Evolutionary conservation across 1,139 yeast genomes (phyloP).

Genomic region (Debaryomyces robertsiae): DNA sequence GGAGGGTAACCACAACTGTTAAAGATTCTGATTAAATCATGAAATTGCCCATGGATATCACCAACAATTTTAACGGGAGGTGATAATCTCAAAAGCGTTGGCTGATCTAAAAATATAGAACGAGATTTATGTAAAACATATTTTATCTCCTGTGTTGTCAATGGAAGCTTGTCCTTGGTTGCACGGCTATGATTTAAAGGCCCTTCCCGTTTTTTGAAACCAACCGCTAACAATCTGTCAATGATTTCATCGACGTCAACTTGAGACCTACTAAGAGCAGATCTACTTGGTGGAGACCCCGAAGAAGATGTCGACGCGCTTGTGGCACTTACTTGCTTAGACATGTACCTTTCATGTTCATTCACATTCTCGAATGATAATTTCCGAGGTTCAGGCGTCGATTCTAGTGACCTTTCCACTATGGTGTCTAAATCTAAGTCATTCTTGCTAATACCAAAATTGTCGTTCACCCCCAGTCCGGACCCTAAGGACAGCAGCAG

Average conservation of each 20-base stretch:
- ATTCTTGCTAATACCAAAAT: slow-evolving; percentile 3
- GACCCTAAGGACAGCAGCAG: slow-evolving; percentile 45
- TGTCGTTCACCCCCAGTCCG: slow-evolving; percentile 11
- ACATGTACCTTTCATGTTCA: not conserved
- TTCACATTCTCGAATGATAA: not conserved
- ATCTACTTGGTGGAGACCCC: slow-evolving; percentile 16
- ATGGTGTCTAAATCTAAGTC: slow-evolving; percentile 39
- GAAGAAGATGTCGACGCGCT: slow-evolving; percentile 33
- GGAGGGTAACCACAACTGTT: slow-evolving; percentile 99
- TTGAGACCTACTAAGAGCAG: slow-evolving; percentile 19
- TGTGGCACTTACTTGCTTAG: slow-evolving; percentile 18
- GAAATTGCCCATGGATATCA: slow-evolving; percentile 96
- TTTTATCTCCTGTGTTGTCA: slow-evolving; percentile 59
- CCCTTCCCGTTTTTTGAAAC: slow-evolving; percentile 27
- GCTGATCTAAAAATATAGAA: slow-evolving; percentile 86
- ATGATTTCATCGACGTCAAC: slow-evolving; percentile 59
- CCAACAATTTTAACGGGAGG: slow-evolving; percentile 98
- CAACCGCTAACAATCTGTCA: slow-evolving; percentile 53
- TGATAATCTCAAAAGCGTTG: slow-evolving; percentile 80
- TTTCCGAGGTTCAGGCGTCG: slow-evolving; percentile 36
- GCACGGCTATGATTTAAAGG: slow-evolving; percentile 28
- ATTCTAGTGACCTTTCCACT: slow-evolving; percentile 41
- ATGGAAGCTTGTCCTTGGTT: slow-evolving; percentile 44
- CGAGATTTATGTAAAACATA: slow-evolving; percentile 73
- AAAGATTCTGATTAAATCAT: slow-evolving; percentile 85